A percentile compares a stretch with the other conserved stretches of the same genome.
These are phyloP conservation scores for Bisporella sp. DNA, from an alignment of 2,329 filamentous ascomycete genomes.

Conservation along the genomic window DNA sequence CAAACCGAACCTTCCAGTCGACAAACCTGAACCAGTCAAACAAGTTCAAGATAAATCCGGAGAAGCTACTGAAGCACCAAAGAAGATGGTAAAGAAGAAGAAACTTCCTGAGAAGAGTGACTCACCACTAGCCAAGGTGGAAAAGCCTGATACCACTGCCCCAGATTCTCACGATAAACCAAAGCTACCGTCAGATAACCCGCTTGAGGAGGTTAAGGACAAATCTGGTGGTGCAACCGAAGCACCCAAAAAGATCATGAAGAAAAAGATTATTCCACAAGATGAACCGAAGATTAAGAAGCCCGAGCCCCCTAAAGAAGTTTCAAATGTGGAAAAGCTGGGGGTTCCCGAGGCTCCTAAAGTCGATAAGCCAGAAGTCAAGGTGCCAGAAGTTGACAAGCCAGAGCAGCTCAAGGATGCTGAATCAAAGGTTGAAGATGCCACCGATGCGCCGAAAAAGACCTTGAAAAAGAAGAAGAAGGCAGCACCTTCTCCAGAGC, in stretches of 20 bases:
- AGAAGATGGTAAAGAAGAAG: constrained; percentile 12
- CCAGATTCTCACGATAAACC: neutral
- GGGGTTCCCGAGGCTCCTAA: neutral
- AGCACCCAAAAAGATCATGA: neutral
- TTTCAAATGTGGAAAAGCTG: neutral
- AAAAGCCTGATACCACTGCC: neutral
- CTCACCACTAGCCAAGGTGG: neutral
- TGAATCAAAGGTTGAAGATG: constrained; percentile 10
- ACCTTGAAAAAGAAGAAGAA: constrained; percentile 5
- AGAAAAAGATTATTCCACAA: neutral
- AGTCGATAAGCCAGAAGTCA: neutral
- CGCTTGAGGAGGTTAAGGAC: neutral
- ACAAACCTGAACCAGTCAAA: neutral
- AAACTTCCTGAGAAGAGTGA: neutral
- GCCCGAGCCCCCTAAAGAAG: neutral
- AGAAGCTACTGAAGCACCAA: constrained; percentile 4
- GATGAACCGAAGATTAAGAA: neutral
- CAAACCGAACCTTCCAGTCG: neutral
- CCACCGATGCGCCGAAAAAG: constrained; percentile 2
- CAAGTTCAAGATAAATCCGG: neutral
- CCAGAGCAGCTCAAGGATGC: constrained; percentile 9
- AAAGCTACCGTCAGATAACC: neutral
- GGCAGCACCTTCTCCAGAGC: constrained; percentile 9
- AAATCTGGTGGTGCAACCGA: neutral
- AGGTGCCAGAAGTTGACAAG: constrained; percentile 1